Base-by-base conservation (phyloP, 805 yeast species). In the Scheffersomyces spartinae region DNA sequence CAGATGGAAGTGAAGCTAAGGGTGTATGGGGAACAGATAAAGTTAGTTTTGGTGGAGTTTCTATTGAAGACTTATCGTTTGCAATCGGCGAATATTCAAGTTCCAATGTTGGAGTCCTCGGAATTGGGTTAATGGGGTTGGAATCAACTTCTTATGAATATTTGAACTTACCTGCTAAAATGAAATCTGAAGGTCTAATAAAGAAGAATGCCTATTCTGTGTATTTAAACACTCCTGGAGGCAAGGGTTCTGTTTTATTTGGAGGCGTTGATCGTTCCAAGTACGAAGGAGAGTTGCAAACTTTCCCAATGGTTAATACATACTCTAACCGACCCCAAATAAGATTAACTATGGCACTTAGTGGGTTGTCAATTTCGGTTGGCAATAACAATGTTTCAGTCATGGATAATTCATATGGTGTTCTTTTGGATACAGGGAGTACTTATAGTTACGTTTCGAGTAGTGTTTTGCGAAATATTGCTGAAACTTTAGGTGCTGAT, bases 361-460 rank as follows among this genome's bases (percentile, higher is more conserved):
- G 32, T 21, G 13, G 15, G 26, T 17, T 26, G 20, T 20, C 22
- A 7, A 25, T 31, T 28, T 45, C 46, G 17, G 33, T 40, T 13
- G 50, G 36, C 14, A 34, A 29, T 9, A 30, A 27, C 19, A 36
- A 50, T 7, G 21, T 21, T 21, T 10, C 13, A 13, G 9, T 24
- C 19, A n/a, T 19, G 25, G 5, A 18, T 25, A 14, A 23, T 29
- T 7, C 8, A 15, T 23, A 7, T 20, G 13, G 44, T 12, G 74
- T 68, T 3, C 45, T 68, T 15, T 43, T 74, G 17, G 80, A 74
- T 42, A 60, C 75, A 1, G 75, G 79, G 11, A 57, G 77, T 5
- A 57, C 75, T 5, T 43, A 63, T 16, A 45, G 68, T 6, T 68
- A 65, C 38, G 47, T 73, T 18, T 77, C 79, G 4, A 18, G 32